A percentile compares a stretch with the other conserved stretches of the same genome.
These are phyloP conservation scores for Diplodia scrobiculata DNA, from an alignment of 2,329 filamentous ascomycete species.

Conservation along the genomic window DNA sequence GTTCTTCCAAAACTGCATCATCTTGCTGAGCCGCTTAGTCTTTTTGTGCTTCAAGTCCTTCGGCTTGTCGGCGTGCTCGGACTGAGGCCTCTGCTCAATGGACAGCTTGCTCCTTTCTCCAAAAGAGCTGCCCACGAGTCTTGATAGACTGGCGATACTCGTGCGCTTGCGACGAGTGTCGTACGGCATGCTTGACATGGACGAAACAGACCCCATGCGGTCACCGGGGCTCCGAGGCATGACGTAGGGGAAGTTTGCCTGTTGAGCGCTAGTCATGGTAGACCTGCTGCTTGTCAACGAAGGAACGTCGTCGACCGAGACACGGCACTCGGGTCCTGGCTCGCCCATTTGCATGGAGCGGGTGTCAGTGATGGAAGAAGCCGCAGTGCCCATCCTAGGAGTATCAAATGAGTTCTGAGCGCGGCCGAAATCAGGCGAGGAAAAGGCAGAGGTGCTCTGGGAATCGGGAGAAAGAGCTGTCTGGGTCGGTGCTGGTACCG, in stretches of 20 bases:
- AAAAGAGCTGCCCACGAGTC: constrained; percentile 65
- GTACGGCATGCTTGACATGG: constrained; percentile 43
- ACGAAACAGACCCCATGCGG: constrained; percentile 47
- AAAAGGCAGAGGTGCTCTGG: constrained; percentile 58
- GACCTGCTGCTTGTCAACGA: constrained; percentile 76
- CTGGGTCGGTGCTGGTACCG: constrained; percentile 44
- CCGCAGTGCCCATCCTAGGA: constrained; percentile 72
- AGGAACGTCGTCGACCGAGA: constrained; percentile 73
- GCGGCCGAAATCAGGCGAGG: constrained; percentile 66
- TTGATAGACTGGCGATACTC: constrained; percentile 74
- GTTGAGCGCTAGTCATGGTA: constrained; percentile 71
- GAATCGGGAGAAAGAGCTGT: constrained; percentile 68
- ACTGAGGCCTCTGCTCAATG: constrained; percentile 59
- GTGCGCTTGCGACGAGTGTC: constrained; percentile 69
- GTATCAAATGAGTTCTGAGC: constrained; percentile 66
- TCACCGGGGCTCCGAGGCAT: constrained; percentile 49
- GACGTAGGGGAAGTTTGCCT: constrained; percentile 45
- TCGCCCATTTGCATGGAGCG: constrained; percentile 73
- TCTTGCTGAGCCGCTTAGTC: constrained; percentile 68
- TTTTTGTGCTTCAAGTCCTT: constrained; percentile 67
- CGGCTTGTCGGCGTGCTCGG: constrained; percentile 58
- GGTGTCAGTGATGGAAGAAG: constrained; percentile 72
- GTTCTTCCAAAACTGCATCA: constrained; percentile 77
- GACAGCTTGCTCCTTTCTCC: constrained; percentile 75
- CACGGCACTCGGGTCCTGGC: constrained; percentile 68